These are phyloP conservation scores for Plantago elongata DNA, from an alignment of 257 asterid species.

Conservation along the genomic window DNA sequence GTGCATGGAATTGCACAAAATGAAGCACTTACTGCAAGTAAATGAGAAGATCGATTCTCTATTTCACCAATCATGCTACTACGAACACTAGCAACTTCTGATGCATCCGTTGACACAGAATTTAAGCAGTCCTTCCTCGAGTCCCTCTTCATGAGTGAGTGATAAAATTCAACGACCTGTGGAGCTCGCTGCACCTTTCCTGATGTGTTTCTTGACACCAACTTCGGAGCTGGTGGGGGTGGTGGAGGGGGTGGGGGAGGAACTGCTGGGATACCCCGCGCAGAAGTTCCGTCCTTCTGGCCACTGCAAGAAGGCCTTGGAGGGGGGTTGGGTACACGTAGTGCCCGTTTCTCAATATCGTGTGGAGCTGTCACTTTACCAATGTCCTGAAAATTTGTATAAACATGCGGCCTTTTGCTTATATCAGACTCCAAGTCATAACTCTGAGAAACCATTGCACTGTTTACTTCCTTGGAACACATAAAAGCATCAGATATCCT, in stretches of 20 bases:
- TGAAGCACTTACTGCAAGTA: constrained; percentile 68
- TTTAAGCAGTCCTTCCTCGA: constrained; percentile 74
- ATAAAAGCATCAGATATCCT: constrained; percentile 74
- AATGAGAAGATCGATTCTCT: constrained; percentile 79
- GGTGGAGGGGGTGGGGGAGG: constrained; percentile 67
- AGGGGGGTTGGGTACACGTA: constrained; percentile 85
- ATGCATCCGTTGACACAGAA: constrained; percentile 54
- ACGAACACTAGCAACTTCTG: constrained; percentile 70
- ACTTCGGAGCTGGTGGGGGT: constrained; percentile 65
- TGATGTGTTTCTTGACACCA: constrained; percentile 29
- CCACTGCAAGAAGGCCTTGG: constrained; percentile 65
- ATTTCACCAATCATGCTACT: constrained; percentile 93
- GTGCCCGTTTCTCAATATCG: constrained; percentile 64
- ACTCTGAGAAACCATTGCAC: constrained; percentile 46
- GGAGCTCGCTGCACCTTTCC: constrained; percentile 85
- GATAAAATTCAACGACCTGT: constrained; percentile 84
- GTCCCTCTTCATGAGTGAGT: constrained; percentile 89
- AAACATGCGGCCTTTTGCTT: constrained; percentile 28
- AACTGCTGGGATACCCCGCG: constrained; percentile 25
- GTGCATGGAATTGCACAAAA: background rate
- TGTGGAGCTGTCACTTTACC: constrained; percentile 45
- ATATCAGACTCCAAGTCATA: constrained; percentile 30
- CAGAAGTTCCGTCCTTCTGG: constrained; percentile 38
- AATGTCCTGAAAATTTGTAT: constrained; percentile 35
- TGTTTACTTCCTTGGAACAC: constrained; percentile 59